Evolutionary conservation across 2,329 filamentous ascomycete species (phyloP).

Genomic region (Paraphaeosphaeria sporulosa): DNA sequence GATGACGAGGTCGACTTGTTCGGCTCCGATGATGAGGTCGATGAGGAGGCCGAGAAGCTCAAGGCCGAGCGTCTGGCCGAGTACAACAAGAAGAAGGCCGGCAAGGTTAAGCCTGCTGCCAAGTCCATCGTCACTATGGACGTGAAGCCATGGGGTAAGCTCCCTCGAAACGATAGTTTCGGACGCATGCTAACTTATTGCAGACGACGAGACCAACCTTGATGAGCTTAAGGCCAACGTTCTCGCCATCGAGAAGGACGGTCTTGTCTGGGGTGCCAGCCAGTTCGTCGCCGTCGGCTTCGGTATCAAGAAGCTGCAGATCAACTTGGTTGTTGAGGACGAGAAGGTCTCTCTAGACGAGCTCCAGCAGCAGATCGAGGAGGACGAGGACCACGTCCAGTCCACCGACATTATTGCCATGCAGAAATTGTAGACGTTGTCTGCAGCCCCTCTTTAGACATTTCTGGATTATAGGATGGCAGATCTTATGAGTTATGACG

Average conservation of each 20-base stretch:
- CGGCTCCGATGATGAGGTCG: slow-evolving; percentile 82
- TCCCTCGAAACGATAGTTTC: neutral
- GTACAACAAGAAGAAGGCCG: slow-evolving; percentile 96
- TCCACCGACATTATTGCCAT: slow-evolving; percentile 82
- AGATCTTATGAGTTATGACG: slow-evolving; percentile 28
- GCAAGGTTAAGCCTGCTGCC: slow-evolving; percentile 87
- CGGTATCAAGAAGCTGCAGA: slow-evolving; percentile 99
- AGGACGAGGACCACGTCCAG: slow-evolving; percentile 94
- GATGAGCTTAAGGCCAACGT: slow-evolving; percentile 80
- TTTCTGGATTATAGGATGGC: slow-evolving; percentile 17
- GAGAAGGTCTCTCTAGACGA: slow-evolving; percentile 91
- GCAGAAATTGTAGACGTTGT: slow-evolving; percentile 49
- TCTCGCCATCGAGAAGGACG: slow-evolving; percentile 85
- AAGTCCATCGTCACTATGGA: slow-evolving; percentile 97
- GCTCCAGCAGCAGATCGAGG: slow-evolving; percentile 84
- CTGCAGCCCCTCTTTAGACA: slow-evolving; percentile 4
- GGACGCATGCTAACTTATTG: slow-evolving; percentile 27
- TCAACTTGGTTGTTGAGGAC: slow-evolving; percentile 97
- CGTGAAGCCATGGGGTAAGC: slow-evolving; percentile 98
- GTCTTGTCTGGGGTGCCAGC: slow-evolving; percentile 93
- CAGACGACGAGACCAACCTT: slow-evolving; percentile 95
- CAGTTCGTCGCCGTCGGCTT: slow-evolving; percentile 91
- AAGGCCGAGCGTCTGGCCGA: slow-evolving; percentile 90
- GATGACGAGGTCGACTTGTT: slow-evolving; percentile 89
- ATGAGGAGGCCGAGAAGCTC: slow-evolving; percentile 78